Conservation (phyloP, 208 protist species). For the Wallacemonas sp. region DNA sequence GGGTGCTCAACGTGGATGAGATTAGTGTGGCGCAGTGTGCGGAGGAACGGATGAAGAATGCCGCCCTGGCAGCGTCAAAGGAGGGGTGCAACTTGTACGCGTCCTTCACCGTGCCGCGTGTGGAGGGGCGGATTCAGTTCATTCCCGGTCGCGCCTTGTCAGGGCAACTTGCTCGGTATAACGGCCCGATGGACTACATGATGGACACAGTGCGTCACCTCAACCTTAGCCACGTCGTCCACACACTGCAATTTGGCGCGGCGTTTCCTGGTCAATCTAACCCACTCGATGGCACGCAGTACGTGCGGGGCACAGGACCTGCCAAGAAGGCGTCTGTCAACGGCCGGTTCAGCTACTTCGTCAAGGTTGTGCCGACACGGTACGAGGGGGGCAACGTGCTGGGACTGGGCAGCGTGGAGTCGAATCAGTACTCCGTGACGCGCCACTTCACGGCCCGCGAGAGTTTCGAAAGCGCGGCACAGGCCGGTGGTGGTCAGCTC, state of each 20-base stretch:
- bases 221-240: constrained; percentile 81
- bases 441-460: constrained; percentile 63
- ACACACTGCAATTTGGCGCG: constrained; percentile 80
- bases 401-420: constrained; percentile 37
- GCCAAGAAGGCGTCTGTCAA: constrained; percentile 31
- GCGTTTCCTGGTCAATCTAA: constrained; percentile 73
- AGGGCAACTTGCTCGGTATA: constrained; percentile 31
- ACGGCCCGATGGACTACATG: constrained; percentile 65
- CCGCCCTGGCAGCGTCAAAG: constrained; percentile 19
- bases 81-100: constrained; percentile 86
- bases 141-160: constrained; percentile 62
- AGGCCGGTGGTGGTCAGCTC: constrained; percentile 12
- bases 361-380: constrained; percentile 86
- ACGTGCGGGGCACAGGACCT: constrained; percentile 26
- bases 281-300: constrained; percentile 58
- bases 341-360: constrained; percentile 87
- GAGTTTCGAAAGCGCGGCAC: background rate
- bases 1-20: constrained; percentile 67
- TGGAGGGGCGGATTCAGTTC: constrained; percentile 85
- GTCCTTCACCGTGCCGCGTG: constrained; percentile 63
- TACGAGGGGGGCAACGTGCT: constrained; percentile 51
- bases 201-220: constrained; percentile 39
- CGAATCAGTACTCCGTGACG: constrained; percentile 91
- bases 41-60: constrained; percentile 48
- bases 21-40: constrained; percentile 69